Evolutionary conservation across 768 basidiomycete species (phyloP).

Genomic region (Amanita phalloides): DNA sequence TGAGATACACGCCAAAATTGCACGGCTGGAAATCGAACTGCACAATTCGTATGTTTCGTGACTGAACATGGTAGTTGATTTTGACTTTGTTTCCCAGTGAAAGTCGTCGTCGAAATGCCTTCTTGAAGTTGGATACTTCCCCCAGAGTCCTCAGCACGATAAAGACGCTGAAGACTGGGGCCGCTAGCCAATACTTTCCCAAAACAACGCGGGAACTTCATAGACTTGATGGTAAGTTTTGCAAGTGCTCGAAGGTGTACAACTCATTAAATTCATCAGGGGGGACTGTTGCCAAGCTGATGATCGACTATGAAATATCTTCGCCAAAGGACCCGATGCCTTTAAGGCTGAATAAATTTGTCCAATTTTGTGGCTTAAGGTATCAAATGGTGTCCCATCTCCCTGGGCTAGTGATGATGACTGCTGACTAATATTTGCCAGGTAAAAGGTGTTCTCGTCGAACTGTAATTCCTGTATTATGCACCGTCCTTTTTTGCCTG

Average conservation of each 20-base stretch:
- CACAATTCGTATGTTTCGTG: conserved; percentile 44
- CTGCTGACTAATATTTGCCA: background rate
- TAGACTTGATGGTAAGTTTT: conserved; percentile 32
- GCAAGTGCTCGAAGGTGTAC: background rate
- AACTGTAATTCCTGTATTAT: conserved; percentile 6
- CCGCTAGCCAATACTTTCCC: conserved; percentile 38
- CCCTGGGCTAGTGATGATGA: background rate
- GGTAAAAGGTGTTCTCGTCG: conserved; percentile 13
- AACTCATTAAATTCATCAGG: conserved; percentile 11
- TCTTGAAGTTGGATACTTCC: conserved; percentile 28
- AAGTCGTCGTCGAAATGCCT: conserved; percentile 42
- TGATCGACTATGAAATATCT: conserved; percentile 26
- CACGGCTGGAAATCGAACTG: conserved; percentile 32
- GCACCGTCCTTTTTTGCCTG: too few relatives aligned
- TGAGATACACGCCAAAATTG: conserved; percentile 32
- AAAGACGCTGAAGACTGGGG: conserved; percentile 30
- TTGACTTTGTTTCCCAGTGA: conserved; percentile 27
- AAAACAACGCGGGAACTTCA: conserved; percentile 42
- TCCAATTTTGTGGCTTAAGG: conserved; percentile 45
- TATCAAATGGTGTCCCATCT: conserved; percentile 37
- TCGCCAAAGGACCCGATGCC: conserved; percentile 29
- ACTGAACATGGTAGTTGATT: background rate
- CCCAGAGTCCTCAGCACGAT: conserved; percentile 35
- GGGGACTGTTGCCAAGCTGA: conserved; percentile 22
- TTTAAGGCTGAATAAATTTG: conserved; percentile 42